Conservation (phyloP, 441 rosid genomes). For the Lepidium campestre region DNA sequence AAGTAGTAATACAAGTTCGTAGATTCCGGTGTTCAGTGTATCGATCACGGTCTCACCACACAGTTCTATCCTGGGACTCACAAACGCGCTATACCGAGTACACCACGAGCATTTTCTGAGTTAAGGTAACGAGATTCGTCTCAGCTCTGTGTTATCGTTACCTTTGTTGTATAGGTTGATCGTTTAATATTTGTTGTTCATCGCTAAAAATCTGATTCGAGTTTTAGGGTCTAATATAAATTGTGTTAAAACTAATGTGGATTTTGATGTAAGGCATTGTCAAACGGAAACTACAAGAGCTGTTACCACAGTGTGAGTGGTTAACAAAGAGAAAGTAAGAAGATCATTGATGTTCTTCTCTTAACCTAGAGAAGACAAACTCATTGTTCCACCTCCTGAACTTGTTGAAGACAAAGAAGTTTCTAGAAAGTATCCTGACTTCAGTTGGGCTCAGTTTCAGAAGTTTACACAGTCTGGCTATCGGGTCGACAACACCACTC, state of each 20-base stretch:
- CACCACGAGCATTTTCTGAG: too few relatives aligned
- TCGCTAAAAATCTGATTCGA: too few relatives aligned
- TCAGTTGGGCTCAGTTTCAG: constrained; percentile 17
- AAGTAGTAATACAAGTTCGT: too few relatives aligned
- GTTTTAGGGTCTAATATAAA: too few relatives aligned
- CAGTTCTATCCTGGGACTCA: too few relatives aligned
- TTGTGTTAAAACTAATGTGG: neutral
- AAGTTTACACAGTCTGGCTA: constrained; percentile 16
- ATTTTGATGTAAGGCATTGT: constrained; percentile 35
- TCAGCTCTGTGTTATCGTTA: too few relatives aligned
- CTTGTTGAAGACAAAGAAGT: constrained; percentile 10
- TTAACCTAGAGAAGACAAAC: constrained; percentile 42
- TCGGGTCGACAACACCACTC: constrained; percentile 15
- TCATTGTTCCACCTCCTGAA: constrained; percentile 36
- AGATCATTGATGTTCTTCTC: constrained; percentile 47
- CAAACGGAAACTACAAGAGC: constrained; percentile 51
- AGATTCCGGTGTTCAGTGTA: too few relatives aligned
- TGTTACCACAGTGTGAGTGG: constrained; percentile 49
- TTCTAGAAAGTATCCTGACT: constrained; percentile 38
- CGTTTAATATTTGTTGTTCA: too few relatives aligned
- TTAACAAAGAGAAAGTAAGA: constrained; percentile 33
- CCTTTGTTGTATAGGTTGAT: too few relatives aligned
- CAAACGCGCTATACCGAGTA: too few relatives aligned
- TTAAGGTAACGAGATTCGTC: too few relatives aligned
- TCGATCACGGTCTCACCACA: too few relatives aligned